Conservation (phyloP, 2,329 filamentous ascomycete species). For the Cryphonectria naterciae region DNA sequence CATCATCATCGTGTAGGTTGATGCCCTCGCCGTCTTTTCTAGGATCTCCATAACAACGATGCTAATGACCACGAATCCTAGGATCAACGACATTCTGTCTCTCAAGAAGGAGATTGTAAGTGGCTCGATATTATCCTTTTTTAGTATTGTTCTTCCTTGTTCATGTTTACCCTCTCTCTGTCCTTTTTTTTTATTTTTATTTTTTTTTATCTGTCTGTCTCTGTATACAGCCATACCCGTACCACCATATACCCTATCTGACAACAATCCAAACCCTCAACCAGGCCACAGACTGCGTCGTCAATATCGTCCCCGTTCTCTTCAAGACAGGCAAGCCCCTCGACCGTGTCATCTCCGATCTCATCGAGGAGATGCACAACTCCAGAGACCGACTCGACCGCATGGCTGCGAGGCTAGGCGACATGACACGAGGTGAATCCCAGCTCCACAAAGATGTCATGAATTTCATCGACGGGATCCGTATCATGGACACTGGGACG, state of each 20-base stretch:
- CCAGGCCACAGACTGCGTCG: slow-evolving; percentile 31
- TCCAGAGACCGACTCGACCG: slow-evolving; percentile 27
- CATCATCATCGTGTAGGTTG: slow-evolving; percentile 31
- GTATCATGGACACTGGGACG: slow-evolving; percentile 38
- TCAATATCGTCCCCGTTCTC: slow-evolving; percentile 31
- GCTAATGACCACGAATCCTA: slow-evolving; percentile 8
- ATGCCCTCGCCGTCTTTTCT: neutral
- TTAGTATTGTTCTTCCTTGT: neutral
- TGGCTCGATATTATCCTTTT: neutral
- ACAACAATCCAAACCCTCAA: neutral
- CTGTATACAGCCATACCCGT: no score
- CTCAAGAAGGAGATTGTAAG: slow-evolving; percentile 34
- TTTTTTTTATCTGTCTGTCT: neutral
- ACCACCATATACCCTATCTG: neutral
- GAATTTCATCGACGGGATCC: slow-evolving; percentile 39
- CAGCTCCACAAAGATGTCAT: slow-evolving; percentile 26
- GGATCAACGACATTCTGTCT: slow-evolving; percentile 32
- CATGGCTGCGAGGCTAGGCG: slow-evolving; percentile 17
- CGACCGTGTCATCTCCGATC: slow-evolving; percentile 14
- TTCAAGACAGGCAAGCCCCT: slow-evolving; percentile 25
- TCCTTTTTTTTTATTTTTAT: neutral
- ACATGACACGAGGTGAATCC: slow-evolving; percentile 26
- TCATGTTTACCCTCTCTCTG: neutral
- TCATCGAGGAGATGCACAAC: slow-evolving; percentile 24
- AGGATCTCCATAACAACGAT: no score